These are phyloP conservation scores for Senecio squalidus DNA, from an alignment of 140 eudicot genomes.

Conservation along the genomic window DNA sequence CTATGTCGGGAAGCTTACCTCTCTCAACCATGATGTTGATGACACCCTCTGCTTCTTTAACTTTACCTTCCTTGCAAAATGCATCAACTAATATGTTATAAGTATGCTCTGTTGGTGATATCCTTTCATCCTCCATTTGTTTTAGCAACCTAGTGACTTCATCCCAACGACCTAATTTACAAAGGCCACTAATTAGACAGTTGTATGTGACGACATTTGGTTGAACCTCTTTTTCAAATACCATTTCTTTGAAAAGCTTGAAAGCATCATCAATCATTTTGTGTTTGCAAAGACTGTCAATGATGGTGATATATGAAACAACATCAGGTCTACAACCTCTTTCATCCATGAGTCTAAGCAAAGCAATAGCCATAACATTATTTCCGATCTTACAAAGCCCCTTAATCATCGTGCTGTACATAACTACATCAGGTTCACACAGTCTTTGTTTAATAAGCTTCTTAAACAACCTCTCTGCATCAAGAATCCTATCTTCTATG, in stretches of 20 bases:
- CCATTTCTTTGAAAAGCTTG: constrained; percentile 1
- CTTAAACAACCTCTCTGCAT: background rate
- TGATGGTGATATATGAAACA: background rate
- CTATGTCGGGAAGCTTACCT: background rate
- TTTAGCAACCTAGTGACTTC: background rate
- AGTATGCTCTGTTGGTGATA: background rate
- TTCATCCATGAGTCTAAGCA: background rate
- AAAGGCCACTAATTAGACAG: background rate
- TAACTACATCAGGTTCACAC: background rate
- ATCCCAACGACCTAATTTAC: background rate
- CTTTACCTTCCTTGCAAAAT: background rate
- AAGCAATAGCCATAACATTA: background rate
- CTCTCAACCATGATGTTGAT: background rate
- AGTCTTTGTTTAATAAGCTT: background rate
- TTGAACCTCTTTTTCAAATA: background rate
- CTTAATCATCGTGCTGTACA: constrained; percentile 5
- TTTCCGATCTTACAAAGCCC: background rate
- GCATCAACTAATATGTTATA: background rate
- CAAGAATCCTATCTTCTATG: background rate
- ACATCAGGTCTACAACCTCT: background rate
- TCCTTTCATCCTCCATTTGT: background rate
- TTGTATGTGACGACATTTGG: background rate
- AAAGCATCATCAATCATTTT: background rate
- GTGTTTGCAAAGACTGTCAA: background rate
- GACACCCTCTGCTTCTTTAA: background rate